Conservation (phyloP, 129 eudicot species). For the Artemisia tridentata region DNA sequence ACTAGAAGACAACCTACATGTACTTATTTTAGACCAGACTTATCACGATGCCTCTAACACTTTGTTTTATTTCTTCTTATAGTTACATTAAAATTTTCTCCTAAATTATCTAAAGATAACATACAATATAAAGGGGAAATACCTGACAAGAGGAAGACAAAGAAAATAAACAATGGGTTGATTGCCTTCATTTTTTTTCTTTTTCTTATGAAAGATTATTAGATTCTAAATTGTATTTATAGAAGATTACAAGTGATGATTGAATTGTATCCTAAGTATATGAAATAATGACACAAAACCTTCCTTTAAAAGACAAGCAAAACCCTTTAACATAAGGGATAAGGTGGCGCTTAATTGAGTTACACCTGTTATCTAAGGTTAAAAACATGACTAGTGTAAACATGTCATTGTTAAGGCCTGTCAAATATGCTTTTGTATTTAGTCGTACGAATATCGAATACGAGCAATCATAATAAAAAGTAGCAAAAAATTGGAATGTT, state of each 20-base stretch:
- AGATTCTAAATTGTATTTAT: slow-evolving; percentile 21
- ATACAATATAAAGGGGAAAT: slow-evolving; percentile 7
- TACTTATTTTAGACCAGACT: no score
- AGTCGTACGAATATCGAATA: not conserved
- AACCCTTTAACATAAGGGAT: slow-evolving; percentile 17
- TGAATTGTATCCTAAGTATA: slow-evolving; percentile 22
- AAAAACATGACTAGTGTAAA: not conserved
- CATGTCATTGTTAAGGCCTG: no score
- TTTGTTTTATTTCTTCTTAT: not conserved
- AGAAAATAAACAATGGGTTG: slow-evolving; percentile 22
- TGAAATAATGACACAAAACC: slow-evolving; percentile 16
- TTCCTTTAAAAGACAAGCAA: slow-evolving; percentile 40
- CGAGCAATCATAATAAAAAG: not conserved
- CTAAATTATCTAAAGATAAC: not conserved
- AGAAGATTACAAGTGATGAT: slow-evolving; percentile 19
- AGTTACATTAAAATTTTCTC: not conserved
- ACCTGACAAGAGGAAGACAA: slow-evolving; percentile 48
- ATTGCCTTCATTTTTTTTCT: slow-evolving; percentile 38
- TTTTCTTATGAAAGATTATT: not conserved
- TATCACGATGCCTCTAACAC: no score
- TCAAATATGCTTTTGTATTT: no score
- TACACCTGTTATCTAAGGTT: not conserved
- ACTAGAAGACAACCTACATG: no score
- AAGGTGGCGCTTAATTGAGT: slow-evolving; percentile 10
- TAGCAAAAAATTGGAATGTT: not conserved